Conservation (phyloP, 352 stramenopile genomes). For the Peronospora farinosa region DNA sequence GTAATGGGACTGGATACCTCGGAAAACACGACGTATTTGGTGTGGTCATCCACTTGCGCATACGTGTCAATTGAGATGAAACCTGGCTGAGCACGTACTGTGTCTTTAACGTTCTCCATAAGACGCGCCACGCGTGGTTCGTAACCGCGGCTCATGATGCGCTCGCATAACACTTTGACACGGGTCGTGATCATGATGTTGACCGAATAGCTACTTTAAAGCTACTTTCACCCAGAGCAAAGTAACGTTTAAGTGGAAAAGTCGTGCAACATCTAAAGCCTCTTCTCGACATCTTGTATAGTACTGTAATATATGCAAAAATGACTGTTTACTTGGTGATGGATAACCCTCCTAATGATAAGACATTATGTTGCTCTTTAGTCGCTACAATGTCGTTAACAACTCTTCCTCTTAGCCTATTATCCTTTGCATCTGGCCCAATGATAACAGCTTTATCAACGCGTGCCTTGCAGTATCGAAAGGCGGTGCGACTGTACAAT, state of each 20-base stretch:
- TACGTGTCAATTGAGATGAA: constrained; percentile 76
- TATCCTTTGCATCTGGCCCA: no score
- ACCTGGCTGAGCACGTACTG: constrained; percentile 66
- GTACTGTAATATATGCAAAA: no score
- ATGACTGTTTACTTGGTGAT: no score
- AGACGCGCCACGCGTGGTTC: constrained; percentile 75
- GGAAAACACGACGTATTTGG: constrained; percentile 87
- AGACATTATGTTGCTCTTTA: no score
- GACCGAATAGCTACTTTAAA: constrained; percentile 1
- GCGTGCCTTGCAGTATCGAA: no score
- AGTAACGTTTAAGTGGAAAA: constrained; percentile 1
- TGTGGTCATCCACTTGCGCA: constrained; percentile 64
- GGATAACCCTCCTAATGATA: no score
- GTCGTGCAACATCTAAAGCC: no score
- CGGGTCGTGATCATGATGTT: constrained; percentile 28
- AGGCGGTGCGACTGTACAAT: no score
- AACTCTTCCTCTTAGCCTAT: no score
- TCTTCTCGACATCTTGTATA: no score
- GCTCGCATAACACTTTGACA: constrained; percentile 75
- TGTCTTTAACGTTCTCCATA: constrained; percentile 84
- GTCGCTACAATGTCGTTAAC: no score
- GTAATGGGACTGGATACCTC: constrained; percentile 37
- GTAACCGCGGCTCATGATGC: constrained; percentile 85
- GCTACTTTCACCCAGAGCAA: background rate
- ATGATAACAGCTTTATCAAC: no score